Conservation (phyloP, 352 stramenopile genomes). For the Phytophthora nicotianae region DNA sequence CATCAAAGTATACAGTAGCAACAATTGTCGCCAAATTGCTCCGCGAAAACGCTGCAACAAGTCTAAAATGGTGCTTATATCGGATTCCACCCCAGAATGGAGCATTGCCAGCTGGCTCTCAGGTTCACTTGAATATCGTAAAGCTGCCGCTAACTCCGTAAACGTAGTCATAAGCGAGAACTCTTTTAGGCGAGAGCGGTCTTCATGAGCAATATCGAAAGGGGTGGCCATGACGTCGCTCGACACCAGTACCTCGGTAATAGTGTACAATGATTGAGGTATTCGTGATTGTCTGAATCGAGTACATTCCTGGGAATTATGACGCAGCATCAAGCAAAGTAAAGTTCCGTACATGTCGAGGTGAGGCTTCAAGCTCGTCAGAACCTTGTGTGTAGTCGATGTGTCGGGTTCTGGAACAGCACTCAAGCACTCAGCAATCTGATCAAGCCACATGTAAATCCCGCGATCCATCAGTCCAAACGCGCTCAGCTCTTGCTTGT, state of each 20-base stretch:
- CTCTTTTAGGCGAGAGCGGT: conserved; percentile 6
- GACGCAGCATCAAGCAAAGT: conserved; percentile 53
- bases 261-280: conserved; percentile 62
- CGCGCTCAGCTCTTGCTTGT: conserved; percentile 53
- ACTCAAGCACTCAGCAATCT: conserved; percentile 51
- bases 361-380: conserved; percentile 41
- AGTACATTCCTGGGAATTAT: conserved; percentile 45
- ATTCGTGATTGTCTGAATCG: conserved; percentile 64
- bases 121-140: conserved; percentile 4
- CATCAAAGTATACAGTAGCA: conserved; percentile 51
- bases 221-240: conserved; percentile 33
- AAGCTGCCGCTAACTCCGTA: conserved; percentile 36
- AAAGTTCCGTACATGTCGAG: conserved; percentile 51
- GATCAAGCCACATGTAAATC: conserved; percentile 55
- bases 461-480: conserved; percentile 73
- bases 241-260: conserved; percentile 47
- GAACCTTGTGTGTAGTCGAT: conserved; percentile 16
- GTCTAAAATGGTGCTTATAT: conserved; percentile 61
- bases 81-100: conserved; percentile 55
- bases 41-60: conserved; percentile 52
- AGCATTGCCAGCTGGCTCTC: conserved; percentile 29
- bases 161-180: conserved; percentile 51
- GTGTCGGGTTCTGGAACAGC: conserved; percentile 14
- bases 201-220: conserved; percentile 19
- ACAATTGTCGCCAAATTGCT: conserved; percentile 34